Conservation (phyloP, 352 stramenopile species). For the Thraustotheca clavata region DNA sequence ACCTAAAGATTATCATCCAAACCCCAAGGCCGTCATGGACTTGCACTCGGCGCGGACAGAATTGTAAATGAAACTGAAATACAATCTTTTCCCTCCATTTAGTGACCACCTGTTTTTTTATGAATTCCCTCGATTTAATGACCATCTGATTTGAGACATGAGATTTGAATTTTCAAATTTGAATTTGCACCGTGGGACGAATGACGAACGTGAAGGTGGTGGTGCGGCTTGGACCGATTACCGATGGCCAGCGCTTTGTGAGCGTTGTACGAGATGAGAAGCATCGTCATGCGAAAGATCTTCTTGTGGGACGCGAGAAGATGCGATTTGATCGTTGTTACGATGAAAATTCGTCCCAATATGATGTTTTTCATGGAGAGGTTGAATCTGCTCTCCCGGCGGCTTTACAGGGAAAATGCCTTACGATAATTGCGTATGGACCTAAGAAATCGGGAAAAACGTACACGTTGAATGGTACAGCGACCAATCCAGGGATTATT, state of each 20-base stretch:
- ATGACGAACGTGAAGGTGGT: too few relatives aligned
- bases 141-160: too few relatives aligned
- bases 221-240: too few relatives aligned
- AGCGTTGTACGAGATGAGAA: too few relatives aligned
- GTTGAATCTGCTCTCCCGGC: not conserved
- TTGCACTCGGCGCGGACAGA: slow-evolving; percentile 18
- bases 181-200: too few relatives aligned
- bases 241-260: too few relatives aligned
- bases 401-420: slow-evolving; percentile 34
- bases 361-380: not conserved
- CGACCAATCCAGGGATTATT: slow-evolving; percentile 42
- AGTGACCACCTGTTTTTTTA: too few relatives aligned
- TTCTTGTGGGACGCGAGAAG: too few relatives aligned
- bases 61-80: slow-evolving; percentile 11
- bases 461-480: slow-evolving; percentile 55
- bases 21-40: slow-evolving; percentile 53
- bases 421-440: slow-evolving; percentile 48
- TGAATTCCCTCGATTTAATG: too few relatives aligned
- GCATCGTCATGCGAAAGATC: too few relatives aligned
- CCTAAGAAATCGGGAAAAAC: slow-evolving; percentile 54
- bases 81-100: too few relatives aligned
- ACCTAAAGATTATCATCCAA: slow-evolving; percentile 50
- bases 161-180: too few relatives aligned
- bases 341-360: not conserved
- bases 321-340: not conserved